Evolutionary conservation across 1,139 yeast genomes (phyloP), one percentile per base, ranked within the genome.

Genomic region (Geotrichum restrictum): DNA sequence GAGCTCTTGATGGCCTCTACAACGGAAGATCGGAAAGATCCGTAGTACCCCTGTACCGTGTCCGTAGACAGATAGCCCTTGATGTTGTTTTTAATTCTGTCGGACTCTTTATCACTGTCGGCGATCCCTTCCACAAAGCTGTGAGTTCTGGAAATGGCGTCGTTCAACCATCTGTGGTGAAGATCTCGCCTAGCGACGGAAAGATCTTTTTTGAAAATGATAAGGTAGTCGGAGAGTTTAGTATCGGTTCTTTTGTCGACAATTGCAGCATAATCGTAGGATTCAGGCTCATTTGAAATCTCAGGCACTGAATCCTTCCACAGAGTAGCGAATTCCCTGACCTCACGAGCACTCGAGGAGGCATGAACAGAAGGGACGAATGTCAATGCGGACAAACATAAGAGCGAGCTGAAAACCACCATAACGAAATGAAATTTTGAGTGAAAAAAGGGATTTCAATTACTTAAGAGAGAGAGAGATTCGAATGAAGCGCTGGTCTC

Each of bases 61-160:
- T 77, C 80, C 55, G 85, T 73, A 58, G 75, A 65, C 69, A 85
- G 85, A 24, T 77, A 68, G 62, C 81, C 84, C 45, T 77, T 67
- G 59, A 85, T 75, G 60, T 89, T 89, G 60, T 52, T 56, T 2
- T 37, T 54, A n/a, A 40, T 29, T 4, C 45, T 37, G 27, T 4
- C 37, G 16, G 34, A 29, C 13, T 41, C 43, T 1, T 13, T n/a
- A 2, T 21, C 27, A 27, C 29, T 11, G n/a, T 41, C 51, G 11
- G 45, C 39, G 16, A 51, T 13, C n/a, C 32, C 48, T 1, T 29
- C 21, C 19, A 52, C 51, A 44, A 46, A 34, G 13, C 7, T 14
- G n/a, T 39, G 36, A 11, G 48, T 45, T 18, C 38, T 42, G 11
- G 16, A 22, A 2, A 53, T 27, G 16, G 43, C 19, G 5, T 45